phyloP scores from a whole-genome alignment of 2,329 filamentous ascomycete genomes.

The Verticillium albo-atrum region DNA sequence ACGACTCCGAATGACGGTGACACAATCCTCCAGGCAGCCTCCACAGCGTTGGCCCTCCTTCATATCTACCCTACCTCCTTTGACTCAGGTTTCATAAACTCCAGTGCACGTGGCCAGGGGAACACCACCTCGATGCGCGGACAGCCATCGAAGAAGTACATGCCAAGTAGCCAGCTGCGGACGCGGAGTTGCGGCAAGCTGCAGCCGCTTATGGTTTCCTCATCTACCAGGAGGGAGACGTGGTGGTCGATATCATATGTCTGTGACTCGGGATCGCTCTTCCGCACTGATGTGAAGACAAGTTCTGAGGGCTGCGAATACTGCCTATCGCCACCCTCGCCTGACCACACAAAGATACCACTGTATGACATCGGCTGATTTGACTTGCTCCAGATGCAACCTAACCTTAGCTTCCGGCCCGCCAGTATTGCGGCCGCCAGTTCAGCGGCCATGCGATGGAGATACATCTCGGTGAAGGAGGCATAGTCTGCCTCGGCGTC shows the following conservation, averaged over 20 bases:
- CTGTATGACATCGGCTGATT: constrained; percentile 1
- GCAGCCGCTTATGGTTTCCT: background rate
- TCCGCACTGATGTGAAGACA: constrained; percentile 15
- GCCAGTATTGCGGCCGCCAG: constrained; percentile 13
- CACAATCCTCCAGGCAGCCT: no score
- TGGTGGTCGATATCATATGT: constrained; percentile 14
- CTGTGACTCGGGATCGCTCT: constrained; percentile 6
- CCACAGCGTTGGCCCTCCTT: no score
- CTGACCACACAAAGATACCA: constrained; percentile 10
- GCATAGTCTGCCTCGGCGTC: constrained; percentile 2
- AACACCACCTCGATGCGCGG: constrained; percentile 12
- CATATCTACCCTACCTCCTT: no score
- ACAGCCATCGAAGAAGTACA: constrained; percentile 16
- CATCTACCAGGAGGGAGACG: constrained; percentile 15
- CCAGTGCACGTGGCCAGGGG: constrained; percentile 15
- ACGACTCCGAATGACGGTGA: no score
- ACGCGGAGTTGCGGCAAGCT: constrained; percentile 11
- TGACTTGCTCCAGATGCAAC: constrained; percentile 7
- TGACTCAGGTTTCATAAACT: background rate
- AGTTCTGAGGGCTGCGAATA: constrained; percentile 2
- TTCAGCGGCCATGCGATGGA: constrained; percentile 13
- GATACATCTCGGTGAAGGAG: constrained; percentile 12
- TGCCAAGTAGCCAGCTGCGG: constrained; percentile 14
- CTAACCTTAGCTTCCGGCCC: constrained; percentile 10
- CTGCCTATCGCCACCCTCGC: background rate